Base-by-base conservation (phyloP, 192 early-diverging fungal genomes). In the Glomus cerebriforme region DNA sequence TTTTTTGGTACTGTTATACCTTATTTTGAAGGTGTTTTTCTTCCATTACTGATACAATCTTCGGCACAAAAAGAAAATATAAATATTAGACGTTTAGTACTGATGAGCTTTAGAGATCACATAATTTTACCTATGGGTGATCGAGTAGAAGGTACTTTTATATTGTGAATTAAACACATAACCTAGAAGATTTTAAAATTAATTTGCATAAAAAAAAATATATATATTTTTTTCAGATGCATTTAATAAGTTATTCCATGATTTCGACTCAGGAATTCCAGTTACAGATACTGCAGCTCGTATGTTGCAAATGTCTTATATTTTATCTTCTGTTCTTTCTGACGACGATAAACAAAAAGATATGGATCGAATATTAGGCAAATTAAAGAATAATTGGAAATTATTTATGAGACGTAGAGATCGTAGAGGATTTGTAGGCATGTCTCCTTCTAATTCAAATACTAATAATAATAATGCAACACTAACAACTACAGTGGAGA, bases 21-120 rank as follows among this genome's bases (percentile, higher is more conserved):
- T 76, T 94, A 93, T 72, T 85, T 97, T 74, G 92, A 97, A 79
- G 95, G 91, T 1, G 94, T 95, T 26, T 95, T 97, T 80, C 84
- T 95, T 8, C 95, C 95, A 17, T 75, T 95, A 15, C 82, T 86
- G 39, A 85, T 83, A 13, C 84, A 89, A 75, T 35, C 31, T 8
- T 27, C 34, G 26, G 35, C 37, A 9, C 29, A 47, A 60, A 15
- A 37, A n/a, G 75, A 77, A 12, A 35, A 78, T 35, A 37, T 78
- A 4, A 78, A 59, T 59, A 86, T 94, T 0, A 79, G 93, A 24
- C 85, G 78, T 29, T 85, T 92, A 80, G 88, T 91, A 0, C 70
- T 94, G 34, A 83, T 86, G 73, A 84, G 86, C 59, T 94, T 93
- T 75, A 83, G 93, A 43, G 91, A 93, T 77, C 73, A 87, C 73